Conservation (phyloP, 129 eudicot genomes). For the Escallonia rubra region DNA sequence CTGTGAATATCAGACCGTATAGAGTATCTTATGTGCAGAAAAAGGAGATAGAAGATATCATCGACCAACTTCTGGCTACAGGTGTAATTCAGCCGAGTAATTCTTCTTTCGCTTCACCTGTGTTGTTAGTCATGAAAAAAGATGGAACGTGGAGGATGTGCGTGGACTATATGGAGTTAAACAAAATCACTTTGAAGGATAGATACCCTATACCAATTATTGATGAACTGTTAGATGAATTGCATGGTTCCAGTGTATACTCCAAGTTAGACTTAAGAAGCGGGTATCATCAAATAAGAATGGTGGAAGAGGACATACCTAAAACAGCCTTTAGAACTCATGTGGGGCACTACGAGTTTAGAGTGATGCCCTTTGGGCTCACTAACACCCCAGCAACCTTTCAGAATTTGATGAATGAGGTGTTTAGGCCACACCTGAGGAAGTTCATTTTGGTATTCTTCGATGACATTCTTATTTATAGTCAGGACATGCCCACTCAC, state of each 20-base stretch:
- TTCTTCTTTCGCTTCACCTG: neutral
- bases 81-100: neutral
- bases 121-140: neutral
- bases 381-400: slow-evolving; percentile 11
- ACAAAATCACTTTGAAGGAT: neutral
- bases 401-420: neutral
- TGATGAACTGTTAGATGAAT: neutral
- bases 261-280: neutral
- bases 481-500: no score
- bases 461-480: no score
- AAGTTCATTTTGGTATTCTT: neutral
- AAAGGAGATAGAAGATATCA: no score
- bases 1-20: no score
- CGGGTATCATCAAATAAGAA: slow-evolving; percentile 7
- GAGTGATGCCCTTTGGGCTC: slow-evolving; percentile 8
- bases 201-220: neutral
- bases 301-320: neutral
- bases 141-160: neutral
- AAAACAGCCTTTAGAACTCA: slow-evolving; percentile 2
- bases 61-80: no score
- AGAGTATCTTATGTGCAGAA: no score
- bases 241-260: neutral
- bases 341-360: slow-evolving; percentile 1
- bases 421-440: neutral
- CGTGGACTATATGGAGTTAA: neutral